Conservation (phyloP, 2,329 filamentous ascomycete genomes). For the Penicillium hesseltinei region DNA sequence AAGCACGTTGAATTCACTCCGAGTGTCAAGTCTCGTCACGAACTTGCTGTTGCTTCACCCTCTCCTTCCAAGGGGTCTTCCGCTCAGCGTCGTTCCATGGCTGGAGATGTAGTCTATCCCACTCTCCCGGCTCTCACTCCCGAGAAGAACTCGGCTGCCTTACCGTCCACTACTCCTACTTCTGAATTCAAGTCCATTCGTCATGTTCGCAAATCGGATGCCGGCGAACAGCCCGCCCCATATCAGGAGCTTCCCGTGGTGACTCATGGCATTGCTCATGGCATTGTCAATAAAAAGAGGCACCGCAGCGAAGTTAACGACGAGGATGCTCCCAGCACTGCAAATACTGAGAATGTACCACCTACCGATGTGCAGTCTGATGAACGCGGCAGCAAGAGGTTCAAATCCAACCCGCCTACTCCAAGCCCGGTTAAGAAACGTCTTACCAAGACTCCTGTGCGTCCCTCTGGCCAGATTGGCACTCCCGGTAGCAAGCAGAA, state of each 20-base stretch:
- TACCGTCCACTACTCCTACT: slow-evolving; percentile 12
- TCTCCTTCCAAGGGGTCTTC: slow-evolving; percentile 42
- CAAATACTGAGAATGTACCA: slow-evolving; percentile 35
- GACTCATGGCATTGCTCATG: slow-evolving; percentile 42
- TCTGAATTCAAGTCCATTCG: slow-evolving; percentile 39
- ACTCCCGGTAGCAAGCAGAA: slow-evolving; percentile 35
- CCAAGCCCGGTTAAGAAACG: slow-evolving; percentile 39
- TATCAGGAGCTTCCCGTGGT: slow-evolving; percentile 37
- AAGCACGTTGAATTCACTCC: slow-evolving; percentile 83
- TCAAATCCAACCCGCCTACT: slow-evolving; percentile 36
- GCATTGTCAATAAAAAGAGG: slow-evolving; percentile 43
- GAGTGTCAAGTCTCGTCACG: slow-evolving; percentile 55
- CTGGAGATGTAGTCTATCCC: slow-evolving; percentile 37
- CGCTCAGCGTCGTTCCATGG: slow-evolving; percentile 19
- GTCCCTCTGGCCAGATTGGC: slow-evolving; percentile 21
- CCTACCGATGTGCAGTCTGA: slow-evolving; percentile 23
- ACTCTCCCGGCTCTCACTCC: slow-evolving; percentile 40
- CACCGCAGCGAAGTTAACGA: slow-evolving; percentile 35
- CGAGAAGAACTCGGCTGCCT: slow-evolving; percentile 25
- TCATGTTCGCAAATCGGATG: slow-evolving; percentile 38
- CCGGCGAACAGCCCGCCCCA: slow-evolving; percentile 12
- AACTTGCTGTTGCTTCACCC: slow-evolving; percentile 38
- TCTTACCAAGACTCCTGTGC: slow-evolving; percentile 32
- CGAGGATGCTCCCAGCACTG: slow-evolving; percentile 16
- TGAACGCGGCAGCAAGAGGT: slow-evolving; percentile 36